A percentile compares a stretch with the other conserved stretches of the same genome.
Conservation (phyloP, 331 rosid genomes). For the Cydonia oblonga region DNA sequence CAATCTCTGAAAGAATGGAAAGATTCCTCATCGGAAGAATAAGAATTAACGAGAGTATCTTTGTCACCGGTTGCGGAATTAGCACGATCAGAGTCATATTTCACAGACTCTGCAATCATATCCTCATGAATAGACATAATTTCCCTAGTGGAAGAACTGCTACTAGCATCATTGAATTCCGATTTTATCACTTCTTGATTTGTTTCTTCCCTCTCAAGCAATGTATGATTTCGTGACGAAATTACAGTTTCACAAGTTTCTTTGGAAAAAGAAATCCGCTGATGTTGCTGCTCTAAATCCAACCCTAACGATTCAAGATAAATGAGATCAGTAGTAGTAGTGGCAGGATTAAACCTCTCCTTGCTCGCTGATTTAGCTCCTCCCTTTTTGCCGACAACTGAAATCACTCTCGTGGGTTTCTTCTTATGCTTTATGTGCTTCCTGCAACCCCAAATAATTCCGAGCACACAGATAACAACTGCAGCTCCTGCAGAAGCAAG, state of each 20-base stretch:
- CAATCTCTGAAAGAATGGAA: conserved; percentile 80
- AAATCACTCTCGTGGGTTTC: conserved; percentile 41
- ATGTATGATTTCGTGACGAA: conserved; percentile 5
- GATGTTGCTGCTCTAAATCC: conserved; percentile 58
- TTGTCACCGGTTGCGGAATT: conserved; percentile 25
- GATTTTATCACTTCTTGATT: conserved; percentile 6
- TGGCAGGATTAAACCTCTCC: conserved; percentile 46
- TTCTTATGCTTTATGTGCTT: conserved; percentile 36
- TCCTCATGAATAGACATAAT: conserved; percentile 46
- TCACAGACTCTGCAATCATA: conserved; percentile 19
- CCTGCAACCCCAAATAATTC: conserved; percentile 43
- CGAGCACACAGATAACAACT: conserved; percentile 33
- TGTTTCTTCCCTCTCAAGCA: conserved; percentile 12
- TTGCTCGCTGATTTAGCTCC: conserved; percentile 37
- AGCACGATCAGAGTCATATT: conserved; percentile 28
- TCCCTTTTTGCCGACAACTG: conserved; percentile 27
- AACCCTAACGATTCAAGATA: conserved; percentile 49
- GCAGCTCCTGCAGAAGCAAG: conserved; percentile 50
- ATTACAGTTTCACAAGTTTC: conserved; percentile 11
- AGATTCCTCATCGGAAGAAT: conserved; percentile 63
- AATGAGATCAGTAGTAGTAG: conserved; percentile 42
- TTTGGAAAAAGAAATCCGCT: conserved; percentile 17
- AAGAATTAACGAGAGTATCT: conserved; percentile 22
- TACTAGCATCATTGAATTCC: conserved; percentile 32
- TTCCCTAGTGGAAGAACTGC: conserved; percentile 53